Evolutionary conservation across 306 rosid species (phyloP), one percentile per base, ranked within the genome.

Genomic region (Cucumis cinereus): DNA sequence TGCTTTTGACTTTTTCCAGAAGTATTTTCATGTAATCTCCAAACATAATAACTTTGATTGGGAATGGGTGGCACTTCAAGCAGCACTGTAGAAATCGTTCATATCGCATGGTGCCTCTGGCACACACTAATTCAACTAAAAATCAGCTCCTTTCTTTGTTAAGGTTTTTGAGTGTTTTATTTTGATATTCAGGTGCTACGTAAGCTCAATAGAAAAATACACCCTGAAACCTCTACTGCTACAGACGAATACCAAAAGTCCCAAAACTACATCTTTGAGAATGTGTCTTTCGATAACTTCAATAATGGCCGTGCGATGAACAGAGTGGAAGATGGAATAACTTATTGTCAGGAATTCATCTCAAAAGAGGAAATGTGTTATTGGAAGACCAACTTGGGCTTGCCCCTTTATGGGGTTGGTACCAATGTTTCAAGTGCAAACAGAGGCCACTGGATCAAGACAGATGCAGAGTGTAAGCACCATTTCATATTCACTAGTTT

Each of bases 381-480:
- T 77, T 57, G 75, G 52, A 80, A 78, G 81, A 80, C 78, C 83
- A 64, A 79, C 70, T 72, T 83, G 84, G 81, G 82, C 75, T 81
- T 83, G 45, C 80, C 88, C 22, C 90, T 80, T 47, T 54, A 76
- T 50, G 84, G 80, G 50, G 72, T 75, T 54, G 79, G 58, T 64
- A 73, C 83, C 79, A 77, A 82, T 54, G 77, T 84, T 76, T 76
- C 83, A 36, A 83, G 82, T 59, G 86, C 85, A 80, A 88, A 84
- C 49, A 85, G 56, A 61, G 99, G 85, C 84, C 92, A 90, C 77
- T 94, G 99, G 99, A 92, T 94, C 84, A 94, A 84, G 79, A 92
- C 96, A 79, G 97, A 94, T 71, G 86, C 89, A 28, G 95, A 94
- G 78, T 94, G 99, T 92, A 90, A 92, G 99, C 87, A 78, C 80